Conservation (phyloP, 495 filamentous ascomycete species). For the Podospora sp. region DNA sequence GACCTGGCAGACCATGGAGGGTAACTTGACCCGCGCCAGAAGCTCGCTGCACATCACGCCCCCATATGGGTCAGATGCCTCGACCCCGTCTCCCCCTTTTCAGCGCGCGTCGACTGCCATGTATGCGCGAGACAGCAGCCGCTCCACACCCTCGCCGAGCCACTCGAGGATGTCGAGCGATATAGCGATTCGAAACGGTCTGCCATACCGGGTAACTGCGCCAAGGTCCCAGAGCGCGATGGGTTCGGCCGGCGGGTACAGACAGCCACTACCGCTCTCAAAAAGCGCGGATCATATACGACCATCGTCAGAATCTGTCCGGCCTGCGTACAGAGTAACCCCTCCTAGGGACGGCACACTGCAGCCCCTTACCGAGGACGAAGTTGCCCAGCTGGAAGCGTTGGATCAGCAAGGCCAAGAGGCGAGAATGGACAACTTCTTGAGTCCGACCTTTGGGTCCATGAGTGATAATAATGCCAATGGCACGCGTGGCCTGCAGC, state of each 20-base stretch:
- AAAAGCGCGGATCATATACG: constrained; percentile 44
- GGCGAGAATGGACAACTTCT: constrained; percentile 36
- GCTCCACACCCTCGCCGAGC: constrained; percentile 29
- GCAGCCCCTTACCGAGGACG: constrained; percentile 46
- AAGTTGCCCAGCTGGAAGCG: constrained; percentile 34
- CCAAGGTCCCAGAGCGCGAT: constrained; percentile 52
- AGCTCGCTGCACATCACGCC: constrained; percentile 67
- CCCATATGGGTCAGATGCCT: constrained; percentile 56
- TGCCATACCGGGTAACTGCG: constrained; percentile 37
- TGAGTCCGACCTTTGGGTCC: constrained; percentile 45
- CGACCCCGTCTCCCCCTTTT: constrained; percentile 48
- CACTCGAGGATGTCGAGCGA: constrained; percentile 51
- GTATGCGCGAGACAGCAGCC: constrained; percentile 27
- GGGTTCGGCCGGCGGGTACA: constrained; percentile 52
- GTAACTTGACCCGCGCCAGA: constrained; percentile 78
- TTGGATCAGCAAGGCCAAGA: constrained; percentile 30
- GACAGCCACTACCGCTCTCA: constrained; percentile 43
- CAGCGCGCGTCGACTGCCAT: constrained; percentile 40
- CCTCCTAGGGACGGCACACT: constrained; percentile 31
- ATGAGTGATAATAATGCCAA: constrained; percentile 21
- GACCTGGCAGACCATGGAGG: constrained; percentile 79
- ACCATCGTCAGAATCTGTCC: constrained; percentile 26
- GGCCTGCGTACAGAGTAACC: constrained; percentile 27
- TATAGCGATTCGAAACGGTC: constrained; percentile 43
- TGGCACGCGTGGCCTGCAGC: constrained; percentile 42